Evolutionary conservation across 371 early-diverging fungal genomes (phyloP).

Genomic region (Mucor plumbeus): DNA sequence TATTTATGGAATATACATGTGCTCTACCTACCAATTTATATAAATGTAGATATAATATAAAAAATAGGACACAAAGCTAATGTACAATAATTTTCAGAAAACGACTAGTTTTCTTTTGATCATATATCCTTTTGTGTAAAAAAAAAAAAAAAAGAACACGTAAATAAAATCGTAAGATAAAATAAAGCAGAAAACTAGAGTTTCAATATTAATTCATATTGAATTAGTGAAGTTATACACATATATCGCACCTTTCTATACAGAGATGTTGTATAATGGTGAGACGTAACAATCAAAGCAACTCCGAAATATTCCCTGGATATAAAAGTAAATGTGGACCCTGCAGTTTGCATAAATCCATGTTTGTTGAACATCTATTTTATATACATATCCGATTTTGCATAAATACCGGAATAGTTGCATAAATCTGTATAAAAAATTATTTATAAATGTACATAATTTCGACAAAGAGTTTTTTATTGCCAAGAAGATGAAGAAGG

Average conservation of each 20-base stretch:
- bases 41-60: no score
- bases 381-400: neutral
- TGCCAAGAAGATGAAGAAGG: no score
- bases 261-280: neutral
- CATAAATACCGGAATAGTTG: neutral
- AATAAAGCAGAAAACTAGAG: neutral
- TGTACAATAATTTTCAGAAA: neutral
- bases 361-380: neutral
- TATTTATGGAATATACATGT: no score
- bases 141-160: neutral
- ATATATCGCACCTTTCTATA: neutral
- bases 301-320: neutral
- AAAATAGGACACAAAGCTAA: no score
- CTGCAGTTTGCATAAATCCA: constrained; percentile 1
- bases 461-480: no score
- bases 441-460: no score
- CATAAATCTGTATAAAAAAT: no score
- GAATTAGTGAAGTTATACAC: neutral
- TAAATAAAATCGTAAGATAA: neutral
- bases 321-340: constrained; percentile 7
- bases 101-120: neutral
- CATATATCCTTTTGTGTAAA: neutral
- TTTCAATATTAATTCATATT: neutral
- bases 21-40: no score
- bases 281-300: neutral